Base-by-base conservation (phyloP, 768 basidiomycete species). In the Boletus tomentosulus region DNA sequence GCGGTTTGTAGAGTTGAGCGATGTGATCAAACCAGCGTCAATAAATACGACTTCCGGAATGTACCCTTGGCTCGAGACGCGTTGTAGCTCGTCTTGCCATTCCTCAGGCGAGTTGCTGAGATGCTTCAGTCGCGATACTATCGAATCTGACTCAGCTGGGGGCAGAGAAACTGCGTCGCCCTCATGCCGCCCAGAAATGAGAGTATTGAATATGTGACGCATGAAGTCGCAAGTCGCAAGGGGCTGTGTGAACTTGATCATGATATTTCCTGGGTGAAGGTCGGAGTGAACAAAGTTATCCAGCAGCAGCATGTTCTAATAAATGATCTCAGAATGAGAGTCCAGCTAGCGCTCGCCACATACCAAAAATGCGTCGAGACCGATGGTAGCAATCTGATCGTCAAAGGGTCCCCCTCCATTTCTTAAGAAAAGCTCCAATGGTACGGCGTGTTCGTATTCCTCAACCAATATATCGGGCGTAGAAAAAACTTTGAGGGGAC, bases 251-350 rank as follows among this genome's bases (percentile, higher is more conserved):
- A 98, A 98, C 67, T 96, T 97, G 75, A 99, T 84, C 86, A 97
- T 90, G 71, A 98, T 95, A 68, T 98, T 98, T 30, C 96, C 96
- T 3, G 91, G 89, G 67, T 92, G 91, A 22, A 92, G 80, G 66
- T 92, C 91, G 4, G 89, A 79, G 68, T 98, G 97, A 10, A 96
- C 93, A 71, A 97, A 99, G 71, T 99, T 98, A 71, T 99, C 97
- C 43, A 99, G 76, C 1, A 99, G 76, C 19, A 99, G 83, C 97
- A 99, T 99, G 73, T 98, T 93, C 92, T 98, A 62, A 16, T 22
- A 34, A 34, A 30, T 16, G 24, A 8, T 19, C 34, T 57, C 7
- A 52, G 37, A 49, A 41, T 34, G 55, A 46, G 50, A 57, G 39
- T 10, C 4, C 31, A 30, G 4, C 22, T 30, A 48, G 38, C 13